Percentiles rank a stretch among this genome's conserved stretches.
These are phyloP conservation scores for Hippophae gyantsensis DNA, from an alignment of 306 rosid species.

Conservation along the genomic window DNA sequence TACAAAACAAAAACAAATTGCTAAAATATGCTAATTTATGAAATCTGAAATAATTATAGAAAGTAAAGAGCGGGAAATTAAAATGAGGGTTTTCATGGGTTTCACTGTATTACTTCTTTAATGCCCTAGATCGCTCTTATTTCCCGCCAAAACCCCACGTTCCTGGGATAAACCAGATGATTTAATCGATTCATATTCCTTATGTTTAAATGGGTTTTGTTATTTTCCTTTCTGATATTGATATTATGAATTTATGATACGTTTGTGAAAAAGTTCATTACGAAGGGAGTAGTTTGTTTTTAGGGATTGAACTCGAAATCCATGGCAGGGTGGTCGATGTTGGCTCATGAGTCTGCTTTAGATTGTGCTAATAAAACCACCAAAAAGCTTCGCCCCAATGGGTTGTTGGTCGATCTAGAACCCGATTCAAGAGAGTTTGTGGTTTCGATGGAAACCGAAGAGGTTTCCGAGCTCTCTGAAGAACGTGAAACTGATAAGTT, in stretches of 20 bases:
- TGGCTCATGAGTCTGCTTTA: constrained; percentile 19
- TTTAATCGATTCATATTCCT: no score
- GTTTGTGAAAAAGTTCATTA: neutral
- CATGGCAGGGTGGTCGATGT: constrained; percentile 44
- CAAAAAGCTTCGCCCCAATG: constrained; percentile 14
- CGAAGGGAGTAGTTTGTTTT: constrained; percentile 13
- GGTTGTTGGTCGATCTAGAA: constrained; percentile 18
- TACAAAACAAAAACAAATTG: no score
- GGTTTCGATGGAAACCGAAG: constrained; percentile 12
- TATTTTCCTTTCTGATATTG: neutral
- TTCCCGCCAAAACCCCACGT: no score
- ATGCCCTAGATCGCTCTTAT: no score
- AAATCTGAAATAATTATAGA: no score
- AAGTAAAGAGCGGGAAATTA: no score
- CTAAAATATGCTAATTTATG: no score
- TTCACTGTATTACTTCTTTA: no score
- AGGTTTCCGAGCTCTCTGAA: constrained; percentile 4
- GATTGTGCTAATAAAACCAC: constrained; percentile 20
- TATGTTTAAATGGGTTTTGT: neutral
- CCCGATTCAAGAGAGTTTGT: neutral
- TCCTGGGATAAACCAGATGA: no score
- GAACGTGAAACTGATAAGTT: constrained; percentile 16
- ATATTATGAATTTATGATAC: constrained; percentile 1
- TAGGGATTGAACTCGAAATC: constrained; percentile 42
- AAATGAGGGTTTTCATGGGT: no score